phyloP scores from a whole-genome alignment of 164 flowering plant genomes.

The Vitis rotundifolia region DNA sequence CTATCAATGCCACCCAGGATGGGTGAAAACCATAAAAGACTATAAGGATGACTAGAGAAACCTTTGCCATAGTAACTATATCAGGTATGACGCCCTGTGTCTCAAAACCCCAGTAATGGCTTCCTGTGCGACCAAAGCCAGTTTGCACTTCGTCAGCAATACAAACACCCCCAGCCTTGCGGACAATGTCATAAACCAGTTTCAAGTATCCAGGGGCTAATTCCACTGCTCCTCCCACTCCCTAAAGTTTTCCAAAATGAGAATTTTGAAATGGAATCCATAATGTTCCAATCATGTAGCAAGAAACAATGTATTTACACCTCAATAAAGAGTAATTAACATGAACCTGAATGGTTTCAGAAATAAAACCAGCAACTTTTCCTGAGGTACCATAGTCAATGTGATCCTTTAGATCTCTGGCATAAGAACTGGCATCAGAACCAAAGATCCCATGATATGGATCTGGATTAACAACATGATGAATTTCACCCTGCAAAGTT shows the following conservation, averaged over 20 bases:
- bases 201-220: slow-evolving; percentile 94
- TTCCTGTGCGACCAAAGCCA: slow-evolving; percentile 98
- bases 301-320: not conserved
- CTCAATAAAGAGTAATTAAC: not conserved
- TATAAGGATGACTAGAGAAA: slow-evolving; percentile 19
- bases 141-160: slow-evolving; percentile 99
- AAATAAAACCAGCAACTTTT: slow-evolving; percentile 93
- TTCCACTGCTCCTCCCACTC: slow-evolving; percentile 98
- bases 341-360: slow-evolving; percentile 93
- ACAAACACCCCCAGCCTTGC: slow-evolving; percentile 95
- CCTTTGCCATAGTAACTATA: slow-evolving; percentile 99
- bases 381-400: slow-evolving; percentile 92
- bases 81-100: slow-evolving; percentile 94
- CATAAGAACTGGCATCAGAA: slow-evolving; percentile 69
- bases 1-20: not conserved
- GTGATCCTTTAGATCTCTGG: slow-evolving; percentile 90
- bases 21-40: not conserved
- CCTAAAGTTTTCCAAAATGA: slow-evolving; percentile 41
- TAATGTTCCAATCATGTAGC: not conserved
- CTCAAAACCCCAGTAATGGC: slow-evolving; percentile 97
- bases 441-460: slow-evolving; percentile 93
- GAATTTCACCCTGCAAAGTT: slow-evolving; percentile 81
- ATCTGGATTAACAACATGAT: slow-evolving; percentile 94
- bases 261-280: not conserved
- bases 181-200: slow-evolving; percentile 86